Conservation (phyloP, 2,329 filamentous ascomycete genomes). For the Aspergillus hiratsukae region DNA sequence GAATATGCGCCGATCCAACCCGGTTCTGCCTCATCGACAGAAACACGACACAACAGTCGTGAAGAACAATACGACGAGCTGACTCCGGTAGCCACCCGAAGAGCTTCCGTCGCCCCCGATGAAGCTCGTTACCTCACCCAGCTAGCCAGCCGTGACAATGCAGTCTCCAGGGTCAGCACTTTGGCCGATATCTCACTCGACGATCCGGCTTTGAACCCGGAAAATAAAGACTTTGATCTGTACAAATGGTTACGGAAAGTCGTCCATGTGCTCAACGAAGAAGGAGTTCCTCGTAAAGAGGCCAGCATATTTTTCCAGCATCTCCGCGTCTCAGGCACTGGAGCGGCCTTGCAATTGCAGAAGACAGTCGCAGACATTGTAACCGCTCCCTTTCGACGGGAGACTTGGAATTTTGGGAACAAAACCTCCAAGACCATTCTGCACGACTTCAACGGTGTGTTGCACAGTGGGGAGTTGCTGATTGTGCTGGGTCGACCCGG, state of each 20-base stretch:
- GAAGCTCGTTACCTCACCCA: background rate
- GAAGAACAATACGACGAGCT: background rate
- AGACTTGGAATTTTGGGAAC: slow-evolving; percentile 13
- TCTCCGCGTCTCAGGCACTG: slow-evolving; percentile 22
- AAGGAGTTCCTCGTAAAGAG: slow-evolving; percentile 4
- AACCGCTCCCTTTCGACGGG: slow-evolving; percentile 14
- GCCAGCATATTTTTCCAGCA: slow-evolving; percentile 21
- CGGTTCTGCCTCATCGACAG: background rate
- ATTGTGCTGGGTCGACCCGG: slow-evolving; percentile 47
- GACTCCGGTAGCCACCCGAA: background rate
- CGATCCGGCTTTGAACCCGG: slow-evolving; percentile 4
- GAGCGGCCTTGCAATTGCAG: slow-evolving; percentile 23
- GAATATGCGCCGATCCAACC: background rate
- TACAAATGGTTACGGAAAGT: slow-evolving; percentile 4
- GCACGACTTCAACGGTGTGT: slow-evolving; percentile 55
- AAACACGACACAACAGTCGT: background rate
- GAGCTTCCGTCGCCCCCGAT: background rate
- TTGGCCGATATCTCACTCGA: background rate
- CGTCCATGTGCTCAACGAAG: background rate
- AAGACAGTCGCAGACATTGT: slow-evolving; percentile 17
- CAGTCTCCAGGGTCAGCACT: background rate
- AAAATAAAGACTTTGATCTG: slow-evolving; percentile 5
- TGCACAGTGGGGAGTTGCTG: slow-evolving; percentile 50
- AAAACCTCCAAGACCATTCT: slow-evolving; percentile 46
- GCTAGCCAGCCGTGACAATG: background rate